Evolutionary conservation across 352 stramenopile species (phyloP).

Genomic region (Pythium aristosporum): DNA sequence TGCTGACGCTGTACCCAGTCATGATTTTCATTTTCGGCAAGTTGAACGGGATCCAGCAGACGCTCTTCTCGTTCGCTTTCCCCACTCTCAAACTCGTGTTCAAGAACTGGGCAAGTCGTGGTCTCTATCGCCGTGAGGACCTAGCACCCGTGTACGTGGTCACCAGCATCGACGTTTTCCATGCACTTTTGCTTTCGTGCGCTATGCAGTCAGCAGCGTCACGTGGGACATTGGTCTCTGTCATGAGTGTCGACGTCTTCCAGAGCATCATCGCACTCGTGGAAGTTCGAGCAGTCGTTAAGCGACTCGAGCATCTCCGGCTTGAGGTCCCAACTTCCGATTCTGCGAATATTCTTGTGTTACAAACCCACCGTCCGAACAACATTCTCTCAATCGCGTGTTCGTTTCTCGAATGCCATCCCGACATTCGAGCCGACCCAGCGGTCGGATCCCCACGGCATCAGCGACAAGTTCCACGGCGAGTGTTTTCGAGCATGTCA

Average conservation of each 20-base stretch:
- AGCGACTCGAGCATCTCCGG: neutral
- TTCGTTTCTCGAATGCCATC: neutral
- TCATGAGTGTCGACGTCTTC: slow-evolving; percentile 6
- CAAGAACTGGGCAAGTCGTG: slow-evolving; percentile 34
- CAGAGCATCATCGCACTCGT: neutral
- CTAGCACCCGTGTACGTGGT: slow-evolving; percentile 18
- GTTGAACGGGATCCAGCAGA: slow-evolving; percentile 5
- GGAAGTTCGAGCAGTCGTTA: neutral
- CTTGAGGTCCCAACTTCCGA: neutral
- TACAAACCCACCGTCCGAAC: too few species aligned
- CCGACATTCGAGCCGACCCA: neutral
- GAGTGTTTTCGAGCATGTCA: too few species aligned
- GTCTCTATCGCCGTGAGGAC: slow-evolving; percentile 22
- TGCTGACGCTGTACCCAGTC: slow-evolving; percentile 18
- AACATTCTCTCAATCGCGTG: neutral
- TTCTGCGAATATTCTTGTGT: too few species aligned
- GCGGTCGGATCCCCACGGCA: too few species aligned
- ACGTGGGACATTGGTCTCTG: neutral
- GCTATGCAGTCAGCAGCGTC: slow-evolving; percentile 14
- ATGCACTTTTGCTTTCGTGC: slow-evolving; percentile 18
- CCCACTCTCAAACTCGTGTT: slow-evolving; percentile 36
- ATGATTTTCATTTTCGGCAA: slow-evolving; percentile 16
- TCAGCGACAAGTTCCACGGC: too few species aligned
- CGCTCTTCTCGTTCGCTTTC: slow-evolving; percentile 15
- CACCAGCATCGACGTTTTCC: slow-evolving; percentile 22